Evolutionary conservation across 2,329 filamentous ascomycete species (phyloP).

Genomic region (Neonectria hederae): DNA sequence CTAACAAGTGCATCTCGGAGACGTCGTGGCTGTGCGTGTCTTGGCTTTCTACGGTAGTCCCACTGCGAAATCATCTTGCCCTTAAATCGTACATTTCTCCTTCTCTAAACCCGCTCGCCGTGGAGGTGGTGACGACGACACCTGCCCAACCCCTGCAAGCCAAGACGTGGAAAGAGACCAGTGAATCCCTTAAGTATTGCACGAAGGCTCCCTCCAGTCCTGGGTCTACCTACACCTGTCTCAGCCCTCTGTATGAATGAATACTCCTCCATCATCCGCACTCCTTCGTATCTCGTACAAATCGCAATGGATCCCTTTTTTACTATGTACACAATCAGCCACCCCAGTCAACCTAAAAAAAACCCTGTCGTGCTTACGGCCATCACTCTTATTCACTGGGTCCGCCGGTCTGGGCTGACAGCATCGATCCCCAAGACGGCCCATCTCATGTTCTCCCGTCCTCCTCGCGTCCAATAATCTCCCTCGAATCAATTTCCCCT

Average conservation of each 20-base stretch:
- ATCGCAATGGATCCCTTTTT: neutral
- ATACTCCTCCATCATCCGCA: neutral
- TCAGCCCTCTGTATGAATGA: neutral
- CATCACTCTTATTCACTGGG: slow-evolving; percentile 2
- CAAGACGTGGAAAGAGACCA: neutral
- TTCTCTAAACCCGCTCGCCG: neutral
- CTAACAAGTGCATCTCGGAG: neutral
- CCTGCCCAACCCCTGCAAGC: neutral
- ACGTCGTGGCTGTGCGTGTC: neutral
- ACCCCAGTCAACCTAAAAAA: neutral
- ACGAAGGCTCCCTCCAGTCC: neutral
- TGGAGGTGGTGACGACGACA: slow-evolving; percentile 17
- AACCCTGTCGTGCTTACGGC: neutral
- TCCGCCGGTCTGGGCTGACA: neutral
- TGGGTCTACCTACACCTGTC: neutral
- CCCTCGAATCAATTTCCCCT: neutral
- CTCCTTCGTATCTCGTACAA: neutral
- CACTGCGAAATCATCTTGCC: neutral
- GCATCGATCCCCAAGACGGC: neutral
- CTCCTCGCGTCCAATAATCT: neutral
- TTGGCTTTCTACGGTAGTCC: neutral
- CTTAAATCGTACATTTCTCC: neutral
- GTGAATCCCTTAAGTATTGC: neutral
- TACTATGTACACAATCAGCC: neutral
- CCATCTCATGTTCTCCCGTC: neutral